phyloP scores from a whole-genome alignment of 2,329 filamentous ascomycete species.

The Penicillium occitanis region DNA sequence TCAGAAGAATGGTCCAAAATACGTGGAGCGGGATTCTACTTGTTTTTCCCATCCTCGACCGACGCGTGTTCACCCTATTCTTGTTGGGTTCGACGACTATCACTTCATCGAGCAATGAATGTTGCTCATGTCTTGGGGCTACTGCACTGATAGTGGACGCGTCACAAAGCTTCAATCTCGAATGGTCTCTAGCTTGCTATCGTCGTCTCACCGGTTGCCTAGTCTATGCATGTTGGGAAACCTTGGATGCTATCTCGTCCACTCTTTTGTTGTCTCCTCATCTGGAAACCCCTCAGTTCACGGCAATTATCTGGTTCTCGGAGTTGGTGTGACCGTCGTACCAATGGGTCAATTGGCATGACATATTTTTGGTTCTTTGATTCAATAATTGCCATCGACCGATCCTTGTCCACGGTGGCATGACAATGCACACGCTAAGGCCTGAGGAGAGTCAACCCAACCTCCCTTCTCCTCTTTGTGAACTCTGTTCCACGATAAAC shows the following conservation, averaged over 20 bases:
- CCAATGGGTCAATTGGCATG: constrained; percentile 13
- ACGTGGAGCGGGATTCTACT: constrained; percentile 2
- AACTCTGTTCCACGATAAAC: constrained; percentile 4
- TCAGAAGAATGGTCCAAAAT: constrained; percentile 24
- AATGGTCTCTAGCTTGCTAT: constrained; percentile 30
- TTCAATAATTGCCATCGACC: constrained; percentile 17
- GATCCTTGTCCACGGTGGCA: constrained; percentile 14
- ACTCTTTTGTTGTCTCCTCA: constrained; percentile 32
- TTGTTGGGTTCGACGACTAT: constrained; percentile 35
- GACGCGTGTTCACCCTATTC: constrained; percentile 30
- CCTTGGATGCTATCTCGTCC: constrained; percentile 41
- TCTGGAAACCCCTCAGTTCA: constrained; percentile 40
- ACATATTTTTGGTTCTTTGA: background rate
- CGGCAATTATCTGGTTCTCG: constrained; percentile 20
- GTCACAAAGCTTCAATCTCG: constrained; percentile 35
- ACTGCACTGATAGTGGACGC: constrained; percentile 37
- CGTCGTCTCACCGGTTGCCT: constrained; percentile 38
- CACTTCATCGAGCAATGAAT: constrained; percentile 31
- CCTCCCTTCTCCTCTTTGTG: constrained; percentile 11
- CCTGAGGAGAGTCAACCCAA: background rate
- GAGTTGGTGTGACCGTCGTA: constrained; percentile 16
- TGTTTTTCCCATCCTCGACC: constrained; percentile 24
- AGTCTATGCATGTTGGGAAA: constrained; percentile 35
- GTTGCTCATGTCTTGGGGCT: constrained; percentile 34
- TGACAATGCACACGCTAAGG: constrained; percentile 16